Evolutionary conservation across 768 basidiomycete genomes (phyloP).

Genomic region (Trametes cubensis): DNA sequence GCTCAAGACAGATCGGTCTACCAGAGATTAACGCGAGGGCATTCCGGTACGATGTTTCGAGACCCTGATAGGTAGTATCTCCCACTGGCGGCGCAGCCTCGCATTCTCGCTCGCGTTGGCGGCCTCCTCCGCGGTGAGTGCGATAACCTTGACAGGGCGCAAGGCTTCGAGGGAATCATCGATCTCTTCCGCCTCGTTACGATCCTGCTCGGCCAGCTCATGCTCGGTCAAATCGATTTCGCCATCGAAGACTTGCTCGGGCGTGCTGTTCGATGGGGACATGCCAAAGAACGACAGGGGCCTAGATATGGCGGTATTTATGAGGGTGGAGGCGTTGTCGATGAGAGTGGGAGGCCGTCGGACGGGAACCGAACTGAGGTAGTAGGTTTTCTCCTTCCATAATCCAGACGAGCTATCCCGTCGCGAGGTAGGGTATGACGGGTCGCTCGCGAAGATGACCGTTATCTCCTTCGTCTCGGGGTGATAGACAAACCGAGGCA

Average conservation of each 20-base stretch:
- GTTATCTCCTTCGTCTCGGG: constrained; percentile 58
- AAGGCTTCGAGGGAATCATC: constrained; percentile 68
- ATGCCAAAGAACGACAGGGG: constrained; percentile 56
- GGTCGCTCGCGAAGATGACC: constrained; percentile 63
- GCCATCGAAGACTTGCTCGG: constrained; percentile 67
- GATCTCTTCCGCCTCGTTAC: constrained; percentile 75
- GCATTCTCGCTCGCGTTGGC: constrained; percentile 38
- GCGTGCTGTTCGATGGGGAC: constrained; percentile 41
- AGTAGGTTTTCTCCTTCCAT: constrained; percentile 63
- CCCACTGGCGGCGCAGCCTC: constrained; percentile 51
- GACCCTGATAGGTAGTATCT: constrained; percentile 47
- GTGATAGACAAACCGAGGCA: constrained; percentile 69
- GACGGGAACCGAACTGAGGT: constrained; percentile 67
- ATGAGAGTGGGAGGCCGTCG: constrained; percentile 69
- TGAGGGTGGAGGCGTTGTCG: constrained; percentile 68
- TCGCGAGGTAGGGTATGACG: constrained; percentile 53
- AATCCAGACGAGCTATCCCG: constrained; percentile 22
- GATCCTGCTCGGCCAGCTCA: constrained; percentile 78
- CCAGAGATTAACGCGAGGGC: neutral
- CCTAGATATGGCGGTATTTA: constrained; percentile 60
- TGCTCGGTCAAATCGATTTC: constrained; percentile 73
- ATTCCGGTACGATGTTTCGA: constrained; percentile 30
- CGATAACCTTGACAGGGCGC: constrained; percentile 58
- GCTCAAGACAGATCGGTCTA: no score
- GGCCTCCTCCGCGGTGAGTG: constrained; percentile 43